phyloP scores from a whole-genome alignment of 2,329 filamentous ascomycete genomes.

The Phyllosticta ampelicida region DNA sequence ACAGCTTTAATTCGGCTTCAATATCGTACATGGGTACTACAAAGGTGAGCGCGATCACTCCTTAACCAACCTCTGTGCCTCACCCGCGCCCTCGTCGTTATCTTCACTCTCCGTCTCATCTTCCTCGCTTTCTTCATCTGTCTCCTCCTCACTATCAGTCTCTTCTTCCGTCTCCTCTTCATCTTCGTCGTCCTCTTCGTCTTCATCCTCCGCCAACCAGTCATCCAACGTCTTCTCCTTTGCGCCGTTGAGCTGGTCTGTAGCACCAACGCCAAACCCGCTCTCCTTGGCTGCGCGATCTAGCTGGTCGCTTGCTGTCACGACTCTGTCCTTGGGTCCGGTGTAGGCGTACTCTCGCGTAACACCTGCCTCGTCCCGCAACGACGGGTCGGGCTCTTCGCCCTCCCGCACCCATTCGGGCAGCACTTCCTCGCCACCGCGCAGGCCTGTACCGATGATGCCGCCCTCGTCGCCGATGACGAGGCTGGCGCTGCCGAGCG shows the following conservation, averaged over 20 bases:
- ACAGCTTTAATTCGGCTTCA: neutral
- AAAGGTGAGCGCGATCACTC: constrained; percentile 9
- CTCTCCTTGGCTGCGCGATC: constrained; percentile 43
- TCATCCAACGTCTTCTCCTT: constrained; percentile 80
- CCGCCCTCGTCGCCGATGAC: constrained; percentile 69
- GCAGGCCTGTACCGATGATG: constrained; percentile 51
- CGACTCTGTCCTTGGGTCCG: constrained; percentile 21
- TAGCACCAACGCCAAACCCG: constrained; percentile 20
- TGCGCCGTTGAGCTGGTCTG: constrained; percentile 41
- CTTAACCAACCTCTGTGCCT: constrained; percentile 28
- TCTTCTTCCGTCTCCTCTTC: constrained; percentile 45
- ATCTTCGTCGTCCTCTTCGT: constrained; percentile 45
- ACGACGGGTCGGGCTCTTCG: constrained; percentile 62
- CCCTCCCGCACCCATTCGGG: constrained; percentile 79
- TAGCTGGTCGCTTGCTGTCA: constrained; percentile 53
- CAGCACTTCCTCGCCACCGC: constrained; percentile 66
- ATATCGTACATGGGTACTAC: neutral
- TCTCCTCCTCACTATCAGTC: constrained; percentile 31
- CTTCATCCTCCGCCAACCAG: constrained; percentile 70
- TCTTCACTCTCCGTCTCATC: constrained; percentile 55
- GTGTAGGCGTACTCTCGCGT: constrained; percentile 22
- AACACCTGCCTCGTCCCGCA: constrained; percentile 48
- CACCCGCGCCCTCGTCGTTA: constrained; percentile 18
- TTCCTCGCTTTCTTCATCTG: constrained; percentile 33
- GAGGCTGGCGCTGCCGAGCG: constrained; percentile 75